Evolutionary conservation across 2,329 filamentous ascomycete genomes (phyloP), one percentile per base, ranked within the genome.

Genomic region (Cordyceps fumosorosea): DNA sequence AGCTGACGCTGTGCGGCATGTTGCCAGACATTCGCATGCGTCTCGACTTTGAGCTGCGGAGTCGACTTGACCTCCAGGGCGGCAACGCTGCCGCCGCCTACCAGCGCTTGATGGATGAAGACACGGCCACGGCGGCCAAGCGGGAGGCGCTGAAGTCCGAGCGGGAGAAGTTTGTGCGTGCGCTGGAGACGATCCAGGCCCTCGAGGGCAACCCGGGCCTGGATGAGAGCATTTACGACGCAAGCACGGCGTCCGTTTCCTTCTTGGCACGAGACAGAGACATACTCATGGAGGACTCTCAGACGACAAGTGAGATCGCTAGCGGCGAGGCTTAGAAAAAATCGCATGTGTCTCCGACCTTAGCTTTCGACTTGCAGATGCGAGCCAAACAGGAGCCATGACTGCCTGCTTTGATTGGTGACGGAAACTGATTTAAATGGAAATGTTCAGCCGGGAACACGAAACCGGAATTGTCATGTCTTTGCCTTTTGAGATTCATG

Each of bases 1-100:
- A 83, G 26, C 75, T 79, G 54, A 72, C 83, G 60, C 76, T 79
- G 12, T 80, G 78, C 11, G 77, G 79, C 4, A 75, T 82, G 69
- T 75, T 84, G 6, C 80, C 81, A 0, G 70, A 74, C 3, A 75
- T 83, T 7, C 72, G 76, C 10, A 63, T 67, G 2, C 67, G 73
- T 8, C 73, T 82, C 3, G 74, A 77, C 1, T 70, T 65, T 3
- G 76, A 80, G 48, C 72, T 84, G 1, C 76, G 81, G 37, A 69
- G 71, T 18, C 71, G 76, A 65, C 73, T 84, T 0, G 79, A 78
- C 0, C 66, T 82, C 10, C 65, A 72, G 6, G 69, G 73, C 2
- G 61, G 68, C 0, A 66, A 72, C 26, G 68, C 71, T 12, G 50
- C 59, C 45, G 64, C 61, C 1, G 68, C 75, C 2, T 82, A 77